Percentiles rank a stretch among this genome's conserved stretches.
These are phyloP conservation scores for Podila clonocystis DNA, from an alignment of 192 early-diverging fungal genomes.

Conservation along the genomic window DNA sequence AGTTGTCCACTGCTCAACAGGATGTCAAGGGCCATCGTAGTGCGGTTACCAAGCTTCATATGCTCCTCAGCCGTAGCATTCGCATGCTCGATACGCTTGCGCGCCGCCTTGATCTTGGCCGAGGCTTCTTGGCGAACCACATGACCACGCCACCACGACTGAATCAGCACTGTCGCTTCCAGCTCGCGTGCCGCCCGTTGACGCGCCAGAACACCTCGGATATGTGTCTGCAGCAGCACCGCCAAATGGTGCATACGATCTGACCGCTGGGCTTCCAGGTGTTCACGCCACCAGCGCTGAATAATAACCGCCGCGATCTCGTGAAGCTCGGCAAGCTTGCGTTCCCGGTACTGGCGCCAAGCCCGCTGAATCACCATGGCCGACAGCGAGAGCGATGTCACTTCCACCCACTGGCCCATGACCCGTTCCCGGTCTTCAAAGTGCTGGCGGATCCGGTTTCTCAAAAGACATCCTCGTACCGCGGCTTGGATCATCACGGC, in stretches of 20 bases:
- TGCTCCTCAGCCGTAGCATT: constrained; percentile 53
- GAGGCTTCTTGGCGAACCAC: constrained; percentile 37
- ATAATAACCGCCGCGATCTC: constrained; percentile 20
- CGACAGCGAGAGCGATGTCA: constrained; percentile 20
- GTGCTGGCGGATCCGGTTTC: constrained; percentile 17
- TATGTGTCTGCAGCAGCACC: constrained; percentile 32
- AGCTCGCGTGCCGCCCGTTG: not conserved
- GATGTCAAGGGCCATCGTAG: constrained; percentile 53
- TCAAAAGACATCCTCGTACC: constrained; percentile 30
- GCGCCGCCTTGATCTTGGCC: constrained; percentile 44
- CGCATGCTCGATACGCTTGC: constrained; percentile 50
- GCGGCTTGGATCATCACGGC: constrained; percentile 36
- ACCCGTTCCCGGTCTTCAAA: constrained; percentile 32
- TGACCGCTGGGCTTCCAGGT: not conserved
- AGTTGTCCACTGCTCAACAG: constrained; percentile 52
- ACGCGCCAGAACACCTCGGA: constrained; percentile 44
- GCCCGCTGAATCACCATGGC: constrained; percentile 36
- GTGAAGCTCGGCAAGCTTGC: constrained; percentile 10
- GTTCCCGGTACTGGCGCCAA: constrained; percentile 22
- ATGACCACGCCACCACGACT: constrained; percentile 53
- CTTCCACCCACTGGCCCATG: constrained; percentile 22
- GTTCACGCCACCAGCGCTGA: constrained; percentile 44
- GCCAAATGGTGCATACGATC: constrained; percentile 6
- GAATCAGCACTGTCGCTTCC: constrained; percentile 37
- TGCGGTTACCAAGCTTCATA: constrained; percentile 56